These are phyloP conservation scores for Salinomyces thailandicus DNA, from an alignment of 2,329 filamentous ascomycete genomes.

Conservation along the genomic window DNA sequence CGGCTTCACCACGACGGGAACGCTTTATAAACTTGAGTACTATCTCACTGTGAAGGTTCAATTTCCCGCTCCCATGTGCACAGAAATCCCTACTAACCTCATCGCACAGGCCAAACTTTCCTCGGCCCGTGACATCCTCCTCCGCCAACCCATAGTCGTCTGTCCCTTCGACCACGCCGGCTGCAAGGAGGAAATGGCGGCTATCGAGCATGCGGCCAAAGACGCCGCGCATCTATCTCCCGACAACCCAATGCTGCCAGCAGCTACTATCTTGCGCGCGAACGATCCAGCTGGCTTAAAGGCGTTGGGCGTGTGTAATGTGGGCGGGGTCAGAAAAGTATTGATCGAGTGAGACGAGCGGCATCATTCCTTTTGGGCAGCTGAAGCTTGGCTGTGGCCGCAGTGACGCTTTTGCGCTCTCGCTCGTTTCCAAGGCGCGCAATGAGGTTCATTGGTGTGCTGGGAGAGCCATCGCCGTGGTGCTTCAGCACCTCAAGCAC, in stretches of 20 bases:
- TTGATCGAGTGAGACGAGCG: constrained; percentile 57
- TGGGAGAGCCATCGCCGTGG: no score
- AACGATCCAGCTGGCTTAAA: constrained; percentile 57
- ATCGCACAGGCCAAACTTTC: constrained; percentile 82
- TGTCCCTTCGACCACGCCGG: constrained; percentile 90
- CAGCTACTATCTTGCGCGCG: constrained; percentile 68
- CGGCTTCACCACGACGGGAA: constrained; percentile 88
- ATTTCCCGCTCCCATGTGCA: not conserved
- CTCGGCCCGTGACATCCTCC: constrained; percentile 73
- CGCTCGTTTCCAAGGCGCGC: no score
- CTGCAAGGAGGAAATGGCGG: constrained; percentile 98
- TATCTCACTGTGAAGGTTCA: constrained; percentile 85
- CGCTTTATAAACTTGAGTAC: constrained; percentile 96
- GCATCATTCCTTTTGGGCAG: no score
- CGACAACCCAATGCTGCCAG: constrained; percentile 86
- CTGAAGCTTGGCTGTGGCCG: no score
- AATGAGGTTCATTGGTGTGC: no score
- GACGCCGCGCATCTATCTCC: constrained; percentile 81
- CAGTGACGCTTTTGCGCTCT: no score
- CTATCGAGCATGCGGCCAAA: constrained; percentile 89
- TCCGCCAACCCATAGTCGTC: constrained; percentile 89
- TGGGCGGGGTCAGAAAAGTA: constrained; percentile 52
- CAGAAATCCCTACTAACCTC: not conserved
- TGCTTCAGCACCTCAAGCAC: no score
- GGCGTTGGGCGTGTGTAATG: constrained; percentile 51